Percentiles rank a stretch among this genome's conserved stretches.
Evolutionary conservation across 495 filamentous ascomycete species (phyloP).

Genomic region (Talaromyces borbonicus): DNA sequence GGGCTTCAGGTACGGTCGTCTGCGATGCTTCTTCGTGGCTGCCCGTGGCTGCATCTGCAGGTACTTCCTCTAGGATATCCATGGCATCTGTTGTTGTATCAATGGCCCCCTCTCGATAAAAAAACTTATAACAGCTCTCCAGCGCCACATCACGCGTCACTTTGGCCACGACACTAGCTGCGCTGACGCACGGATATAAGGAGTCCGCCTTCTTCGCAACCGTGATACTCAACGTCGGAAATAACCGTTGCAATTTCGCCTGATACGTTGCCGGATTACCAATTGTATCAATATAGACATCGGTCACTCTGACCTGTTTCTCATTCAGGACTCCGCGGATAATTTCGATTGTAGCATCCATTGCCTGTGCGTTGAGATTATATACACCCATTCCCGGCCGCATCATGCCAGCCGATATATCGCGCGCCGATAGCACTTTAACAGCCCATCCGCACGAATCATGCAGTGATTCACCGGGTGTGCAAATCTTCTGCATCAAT

Average conservation of each 20-base stretch:
- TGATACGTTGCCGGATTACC: conserved; percentile 77
- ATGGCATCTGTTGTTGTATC: background rate
- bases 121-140: conserved; percentile 57
- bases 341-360: conserved; percentile 86
- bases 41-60: conserved; percentile 12
- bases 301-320: conserved; percentile 63
- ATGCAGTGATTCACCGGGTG: conserved; percentile 50
- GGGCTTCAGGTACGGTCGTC: no score
- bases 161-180: conserved; percentile 89
- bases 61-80: conserved; percentile 9
- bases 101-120: conserved; percentile 6
- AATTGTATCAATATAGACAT: conserved; percentile 95
- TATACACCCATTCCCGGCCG: conserved; percentile 51
- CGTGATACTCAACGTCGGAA: conserved; percentile 70
- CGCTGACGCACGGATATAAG: conserved; percentile 85
- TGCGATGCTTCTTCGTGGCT: no score
- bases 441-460: conserved; percentile 72
- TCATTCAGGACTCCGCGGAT: conserved; percentile 64
- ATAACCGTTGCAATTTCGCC: conserved; percentile 68
- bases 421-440: conserved; percentile 69
- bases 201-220: conserved; percentile 96
- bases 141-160: conserved; percentile 86
- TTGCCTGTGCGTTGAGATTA: conserved; percentile 96
- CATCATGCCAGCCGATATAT: conserved; percentile 77
- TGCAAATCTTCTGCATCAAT: conserved; percentile 69